Evolutionary conservation across 2,329 filamentous ascomycete genomes (phyloP).

Genomic region (Aspergillus jensenii): DNA sequence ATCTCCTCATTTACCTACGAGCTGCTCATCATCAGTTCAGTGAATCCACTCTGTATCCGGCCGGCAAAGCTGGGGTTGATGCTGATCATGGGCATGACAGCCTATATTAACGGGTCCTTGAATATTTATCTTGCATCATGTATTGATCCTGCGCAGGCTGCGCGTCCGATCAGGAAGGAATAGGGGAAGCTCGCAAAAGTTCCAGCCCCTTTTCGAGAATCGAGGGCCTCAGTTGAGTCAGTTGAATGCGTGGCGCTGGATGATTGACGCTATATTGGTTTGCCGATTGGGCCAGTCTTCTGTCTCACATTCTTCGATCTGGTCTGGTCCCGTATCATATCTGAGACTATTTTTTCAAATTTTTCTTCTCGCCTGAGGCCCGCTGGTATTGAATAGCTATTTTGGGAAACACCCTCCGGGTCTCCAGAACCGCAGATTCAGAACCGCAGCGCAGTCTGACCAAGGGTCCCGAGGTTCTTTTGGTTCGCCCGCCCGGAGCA

Average conservation of each 20-base stretch:
- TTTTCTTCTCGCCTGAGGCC: background rate
- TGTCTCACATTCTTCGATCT: constrained; percentile 15
- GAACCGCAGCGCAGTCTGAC: background rate
- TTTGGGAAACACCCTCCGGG: background rate
- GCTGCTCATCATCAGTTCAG: background rate
- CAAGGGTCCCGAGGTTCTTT: background rate
- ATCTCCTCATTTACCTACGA: background rate
- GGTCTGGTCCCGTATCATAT: constrained; percentile 3
- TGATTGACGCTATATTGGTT: constrained; percentile 17
- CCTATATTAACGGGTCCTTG: background rate
- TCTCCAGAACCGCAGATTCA: background rate
- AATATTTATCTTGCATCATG: background rate
- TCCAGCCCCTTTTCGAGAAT: constrained; percentile 10
- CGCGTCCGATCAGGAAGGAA: background rate
- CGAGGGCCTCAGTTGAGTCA: background rate
- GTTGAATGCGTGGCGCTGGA: constrained; percentile 13
- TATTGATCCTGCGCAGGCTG: background rate
- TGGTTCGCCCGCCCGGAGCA: background rate
- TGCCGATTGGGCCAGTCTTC: constrained; percentile 5
- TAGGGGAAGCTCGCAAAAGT: background rate
- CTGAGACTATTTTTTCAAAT: constrained; percentile 2
- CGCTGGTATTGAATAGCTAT: background rate
- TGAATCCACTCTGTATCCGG: background rate
- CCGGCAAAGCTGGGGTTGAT: background rate
- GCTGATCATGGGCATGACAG: background rate